Conservation (phyloP, 768 basidiomycete genomes). For the Auriscalpium microsporum region DNA sequence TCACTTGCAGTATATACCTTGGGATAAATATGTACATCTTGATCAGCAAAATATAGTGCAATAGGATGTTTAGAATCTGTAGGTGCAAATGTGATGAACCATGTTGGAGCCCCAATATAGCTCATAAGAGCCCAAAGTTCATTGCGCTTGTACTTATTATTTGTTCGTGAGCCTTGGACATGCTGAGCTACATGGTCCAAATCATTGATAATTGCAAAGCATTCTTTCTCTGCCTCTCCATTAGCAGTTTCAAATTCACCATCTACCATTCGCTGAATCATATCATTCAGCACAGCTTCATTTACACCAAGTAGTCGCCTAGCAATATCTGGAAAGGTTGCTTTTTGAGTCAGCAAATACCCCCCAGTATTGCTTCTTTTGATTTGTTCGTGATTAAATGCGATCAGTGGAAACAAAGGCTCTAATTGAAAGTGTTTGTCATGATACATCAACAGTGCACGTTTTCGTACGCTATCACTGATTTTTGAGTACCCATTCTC, state of each 20-base stretch:
- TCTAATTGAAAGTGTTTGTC: conserved; percentile 34
- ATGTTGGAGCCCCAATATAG: conserved; percentile 10
- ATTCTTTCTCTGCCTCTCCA: conserved; percentile 2
- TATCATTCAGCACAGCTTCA: neutral
- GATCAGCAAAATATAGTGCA: conserved; percentile 11
- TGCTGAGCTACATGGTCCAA: conserved; percentile 9
- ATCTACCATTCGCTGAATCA: neutral
- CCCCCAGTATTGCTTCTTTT: conserved; percentile 20
- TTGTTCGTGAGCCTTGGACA: conserved; percentile 12
- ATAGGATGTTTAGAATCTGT: conserved; percentile 15
- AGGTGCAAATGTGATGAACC: conserved; percentile 19
- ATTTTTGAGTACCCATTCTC: conserved; percentile 3
- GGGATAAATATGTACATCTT: neutral
- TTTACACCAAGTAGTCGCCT: conserved; percentile 1
- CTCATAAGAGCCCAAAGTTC: conserved; percentile 15
- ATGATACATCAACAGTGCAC: conserved; percentile 27
- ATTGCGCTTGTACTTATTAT: conserved; percentile 9
- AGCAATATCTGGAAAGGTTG: conserved; percentile 5
- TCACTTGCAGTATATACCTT: neutral
- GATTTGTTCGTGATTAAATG: conserved; percentile 33
- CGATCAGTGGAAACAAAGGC: conserved; percentile 28
- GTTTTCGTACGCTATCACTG: conserved; percentile 22
- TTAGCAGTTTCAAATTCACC: conserved; percentile 1
- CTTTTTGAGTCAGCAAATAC: conserved; percentile 11
- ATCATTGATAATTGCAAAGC: conserved; percentile 7